phyloP scores from a whole-genome alignment of 2,329 filamentous ascomycete species.

The Pseudogymnoascus pannorum region DNA sequence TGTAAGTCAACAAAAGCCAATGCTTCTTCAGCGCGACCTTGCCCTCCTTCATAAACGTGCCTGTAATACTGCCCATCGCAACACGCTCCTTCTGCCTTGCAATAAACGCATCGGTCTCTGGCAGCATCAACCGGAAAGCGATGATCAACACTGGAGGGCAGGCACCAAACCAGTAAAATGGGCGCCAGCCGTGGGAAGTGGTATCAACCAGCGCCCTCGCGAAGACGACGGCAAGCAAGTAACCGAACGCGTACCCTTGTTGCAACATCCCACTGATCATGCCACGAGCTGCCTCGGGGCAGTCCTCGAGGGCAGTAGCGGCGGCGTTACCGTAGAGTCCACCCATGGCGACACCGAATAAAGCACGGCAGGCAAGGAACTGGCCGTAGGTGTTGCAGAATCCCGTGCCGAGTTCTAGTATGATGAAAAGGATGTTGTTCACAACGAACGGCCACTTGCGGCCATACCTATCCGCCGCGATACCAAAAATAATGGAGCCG shows the following conservation, averaged over 20 bases:
- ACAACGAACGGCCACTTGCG: conserved; percentile 74
- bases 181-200: conserved; percentile 72
- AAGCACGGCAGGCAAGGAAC: conserved; percentile 65
- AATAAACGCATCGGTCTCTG: conserved; percentile 68
- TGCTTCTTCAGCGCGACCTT: conserved; percentile 71
- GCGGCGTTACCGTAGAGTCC: conserved; percentile 73
- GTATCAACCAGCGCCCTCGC: conserved; percentile 64
- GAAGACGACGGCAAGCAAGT: conserved; percentile 67
- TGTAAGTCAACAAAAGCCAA: conserved; percentile 72
- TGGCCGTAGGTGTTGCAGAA: conserved; percentile 59
- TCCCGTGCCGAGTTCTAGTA: conserved; percentile 66
- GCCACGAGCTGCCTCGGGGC: conserved; percentile 47
- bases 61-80: conserved; percentile 51
- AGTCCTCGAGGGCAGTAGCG: conserved; percentile 66
- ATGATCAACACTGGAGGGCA: conserved; percentile 76
- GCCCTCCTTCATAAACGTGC: conserved; percentile 67
- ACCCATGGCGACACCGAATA: conserved; percentile 79
- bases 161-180: conserved; percentile 84
- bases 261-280: conserved; percentile 78
- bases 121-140: conserved; percentile 65
- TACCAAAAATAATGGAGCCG: conserved; percentile 68
- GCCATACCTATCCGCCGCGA: conserved; percentile 71
- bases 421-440: conserved; percentile 66
- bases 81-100: conserved; percentile 59
- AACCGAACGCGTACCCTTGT: conserved; percentile 74